Evolutionary conservation across 1,284 basidiomycete genomes (phyloP).

Genomic region (Erythrobasidium hasegawianum): DNA sequence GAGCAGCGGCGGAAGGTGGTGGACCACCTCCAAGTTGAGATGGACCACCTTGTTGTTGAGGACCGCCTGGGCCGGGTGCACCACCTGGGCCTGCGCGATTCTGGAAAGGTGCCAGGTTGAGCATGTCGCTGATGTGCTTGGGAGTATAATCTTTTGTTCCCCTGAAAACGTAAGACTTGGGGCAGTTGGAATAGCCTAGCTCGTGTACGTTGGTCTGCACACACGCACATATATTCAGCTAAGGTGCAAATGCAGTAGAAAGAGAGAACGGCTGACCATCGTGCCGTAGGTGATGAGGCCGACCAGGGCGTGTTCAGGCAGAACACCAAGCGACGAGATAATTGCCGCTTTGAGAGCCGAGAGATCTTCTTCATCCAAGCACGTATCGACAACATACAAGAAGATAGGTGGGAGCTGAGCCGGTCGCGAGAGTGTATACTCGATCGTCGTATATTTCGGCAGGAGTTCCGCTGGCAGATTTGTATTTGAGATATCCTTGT

Average conservation of each 20-base stretch:
- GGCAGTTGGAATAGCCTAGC: slow-evolving; percentile 92
- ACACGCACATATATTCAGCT: slow-evolving; percentile 2
- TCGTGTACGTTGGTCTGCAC: slow-evolving; percentile 93
- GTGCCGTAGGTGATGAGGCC: slow-evolving; percentile 95
- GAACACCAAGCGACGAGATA: slow-evolving; percentile 84
- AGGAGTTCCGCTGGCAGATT: slow-evolving; percentile 93
- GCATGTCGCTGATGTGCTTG: slow-evolving; percentile 98
- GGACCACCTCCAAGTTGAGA: slow-evolving; percentile 48
- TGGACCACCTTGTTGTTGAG: neutral
- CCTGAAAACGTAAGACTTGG: slow-evolving; percentile 97
- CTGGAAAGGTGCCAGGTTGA: slow-evolving; percentile 65
- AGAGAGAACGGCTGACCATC: slow-evolving; percentile 62
- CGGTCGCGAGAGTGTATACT: slow-evolving; percentile 90
- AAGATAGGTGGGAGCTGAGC: slow-evolving; percentile 93
- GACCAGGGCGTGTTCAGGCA: slow-evolving; percentile 90
- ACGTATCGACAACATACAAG: slow-evolving; percentile 95
- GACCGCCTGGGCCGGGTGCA: slow-evolving; percentile 54
- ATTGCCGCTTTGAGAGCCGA: slow-evolving; percentile 90
- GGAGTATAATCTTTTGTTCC: slow-evolving; percentile 97
- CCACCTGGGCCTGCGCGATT: slow-evolving; percentile 12
- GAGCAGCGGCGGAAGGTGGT: slow-evolving; percentile 76
- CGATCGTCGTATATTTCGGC: slow-evolving; percentile 98
- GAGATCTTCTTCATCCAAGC: slow-evolving; percentile 85
- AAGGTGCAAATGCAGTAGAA: slow-evolving; percentile 24
- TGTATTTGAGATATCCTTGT: slow-evolving; percentile 97